Evolutionary conservation across 495 filamentous ascomycete genomes (phyloP).

Genomic region (Neurospora sublineolata): DNA sequence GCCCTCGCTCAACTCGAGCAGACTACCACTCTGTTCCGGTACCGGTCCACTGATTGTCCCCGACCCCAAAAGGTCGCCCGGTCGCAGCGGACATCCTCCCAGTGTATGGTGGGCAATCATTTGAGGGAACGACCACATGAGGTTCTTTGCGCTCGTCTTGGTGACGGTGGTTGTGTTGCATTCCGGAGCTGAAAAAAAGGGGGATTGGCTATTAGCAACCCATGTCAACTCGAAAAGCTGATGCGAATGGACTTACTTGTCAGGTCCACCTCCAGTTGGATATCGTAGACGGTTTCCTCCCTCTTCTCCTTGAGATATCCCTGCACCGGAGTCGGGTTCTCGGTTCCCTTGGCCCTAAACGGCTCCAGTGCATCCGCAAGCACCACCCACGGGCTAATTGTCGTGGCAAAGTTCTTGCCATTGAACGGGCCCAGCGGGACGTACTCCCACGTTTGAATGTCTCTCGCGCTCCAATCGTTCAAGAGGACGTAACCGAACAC

Average conservation of each 20-base stretch:
- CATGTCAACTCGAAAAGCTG: neutral
- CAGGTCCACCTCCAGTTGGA: constrained; percentile 63
- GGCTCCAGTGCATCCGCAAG: constrained; percentile 72
- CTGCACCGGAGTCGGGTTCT: constrained; percentile 52
- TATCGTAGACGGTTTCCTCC: constrained; percentile 56
- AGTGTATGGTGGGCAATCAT: constrained; percentile 90
- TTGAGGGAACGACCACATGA: constrained; percentile 87
- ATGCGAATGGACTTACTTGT: constrained; percentile 37
- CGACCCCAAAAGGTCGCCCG: constrained; percentile 77
- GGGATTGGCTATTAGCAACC: constrained; percentile 5
- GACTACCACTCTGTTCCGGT: constrained; percentile 50
- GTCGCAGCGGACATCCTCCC: constrained; percentile 69
- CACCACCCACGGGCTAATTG: constrained; percentile 82
- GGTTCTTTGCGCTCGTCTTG: constrained; percentile 52
- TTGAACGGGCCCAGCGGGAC: constrained; percentile 80
- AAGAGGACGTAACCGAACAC: constrained; percentile 83
- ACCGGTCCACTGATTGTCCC: constrained; percentile 79
- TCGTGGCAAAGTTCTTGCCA: constrained; percentile 87
- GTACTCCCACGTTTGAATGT: constrained; percentile 89
- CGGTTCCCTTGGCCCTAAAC: constrained; percentile 40
- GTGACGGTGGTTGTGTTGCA: constrained; percentile 55
- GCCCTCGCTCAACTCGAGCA: constrained; percentile 66
- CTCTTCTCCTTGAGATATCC: constrained; percentile 59
- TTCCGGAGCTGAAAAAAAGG: constrained; percentile 34
- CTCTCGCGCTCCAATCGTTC: constrained; percentile 91